Evolutionary conservation across 331 rosid species (phyloP), one percentile per base, ranked within the genome.

Genomic region (Dryas integrifolia): DNA sequence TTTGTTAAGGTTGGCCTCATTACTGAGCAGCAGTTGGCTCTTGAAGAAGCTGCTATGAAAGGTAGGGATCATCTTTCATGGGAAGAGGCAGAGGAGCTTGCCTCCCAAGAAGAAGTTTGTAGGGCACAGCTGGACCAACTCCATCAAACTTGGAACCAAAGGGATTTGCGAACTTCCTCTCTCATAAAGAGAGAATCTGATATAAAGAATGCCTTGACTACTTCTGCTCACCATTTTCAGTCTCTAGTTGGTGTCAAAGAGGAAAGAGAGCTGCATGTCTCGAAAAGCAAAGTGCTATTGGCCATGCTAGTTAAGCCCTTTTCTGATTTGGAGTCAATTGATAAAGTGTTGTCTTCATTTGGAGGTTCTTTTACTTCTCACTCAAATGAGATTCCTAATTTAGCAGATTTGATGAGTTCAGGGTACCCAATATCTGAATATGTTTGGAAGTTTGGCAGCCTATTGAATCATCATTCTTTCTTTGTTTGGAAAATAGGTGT

Each of bases 71-170:
- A 91, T 86, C 94, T 93, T 79, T 93, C 97, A 41, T 93, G 98
- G 98, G 98, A 93, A 84, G 98, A 93, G 84, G 97, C 98, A 51
- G 98, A 93, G 82, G 98, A 93, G 85, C 96, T 93, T 74, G 97
- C 96, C 50, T 85, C 97, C 68, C 94, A 93, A 78, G 98, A 93
- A 86, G 98, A 93, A 85, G 96, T 91, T 81, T 91, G 98, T 82
- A 89, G 95, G 80, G 92, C 86, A 67, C 89, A 91, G 80, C 90
- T 93, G 80, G 85, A 89, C 76, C 97, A 91, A 73, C 97, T 93
- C 67, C 95, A 91, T 81, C 97, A 84, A 80, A 75, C 95, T 40
- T 91, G 97, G 98, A 93, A 82, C 85, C 98, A 89, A 79, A 87
- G 96, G 76, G 96, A 93, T 79, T 67, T 72, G 38, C 88, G 92